Base-by-base conservation (phyloP, 169 alveolate genomes). In the Plasmodium falciparum region DNA sequence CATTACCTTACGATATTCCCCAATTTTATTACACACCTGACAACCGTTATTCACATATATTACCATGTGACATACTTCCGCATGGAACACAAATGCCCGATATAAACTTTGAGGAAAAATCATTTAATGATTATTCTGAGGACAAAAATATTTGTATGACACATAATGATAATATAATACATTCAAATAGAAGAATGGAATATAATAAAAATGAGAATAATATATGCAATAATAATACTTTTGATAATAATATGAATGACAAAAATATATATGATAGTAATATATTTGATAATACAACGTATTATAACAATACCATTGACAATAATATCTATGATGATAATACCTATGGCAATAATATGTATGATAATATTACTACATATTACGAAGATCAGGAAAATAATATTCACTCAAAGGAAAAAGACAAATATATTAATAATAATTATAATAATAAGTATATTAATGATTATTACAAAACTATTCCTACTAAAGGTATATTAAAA, bases 1-100 rank as follows among this genome's bases (percentile, higher is more conserved):
- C 91, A 17, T 83, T 83, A 58, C 91, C 91, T 45, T 83, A 83
- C 24, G 67, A 83, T 63, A 69, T 83, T 63, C 91, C 91, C 54
- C 85, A 83, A 83, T 83, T 83, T 70, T 67, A 74, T 56, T 83
- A 26, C 33, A 83, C 39, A 61, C 91, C 91, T 22, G 72, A 83
- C n/a, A 69, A 71, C 69, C 15, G 24, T 22, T 54, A 56, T 39
- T 29, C 56, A 39, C 65, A 63, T 12, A 63, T 54, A 22, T 24
- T 66, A 65, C 70, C 65, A 22, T 49, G 29, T 20, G 78, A 69
- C 20, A 47, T 24, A 0, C 12, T 47, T 50, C 73, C 65, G n/a
- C 47, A 71, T 13, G 47, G 49, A 45, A 66, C 65, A 24, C 49
- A 65, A 0, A 33, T 15, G 2, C 70, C 89, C 54, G 29, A 52